Base-by-base conservation (phyloP, 2,329 filamentous ascomycete species). In the Trichoderma cornu-damae region DNA sequence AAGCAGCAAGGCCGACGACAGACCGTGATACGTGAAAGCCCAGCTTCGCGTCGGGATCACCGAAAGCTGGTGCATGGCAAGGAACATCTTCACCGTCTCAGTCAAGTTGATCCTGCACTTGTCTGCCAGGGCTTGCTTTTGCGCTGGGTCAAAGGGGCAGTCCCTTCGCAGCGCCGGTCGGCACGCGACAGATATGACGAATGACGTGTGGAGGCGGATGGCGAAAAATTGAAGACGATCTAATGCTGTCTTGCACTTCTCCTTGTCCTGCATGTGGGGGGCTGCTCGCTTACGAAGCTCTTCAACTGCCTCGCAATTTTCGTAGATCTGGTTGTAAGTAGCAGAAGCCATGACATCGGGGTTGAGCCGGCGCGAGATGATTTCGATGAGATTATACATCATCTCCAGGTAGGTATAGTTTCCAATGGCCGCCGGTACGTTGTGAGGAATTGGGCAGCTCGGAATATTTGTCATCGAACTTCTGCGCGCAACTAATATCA, bases 11-110 rank as follows among this genome's bases (percentile, higher is more conserved):
- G 84, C 84, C 0, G 84, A 87, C 7, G 83, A 86, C 6, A 87
- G 75, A 1, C 84, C 83, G 63, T 87, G 83, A 58, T 86, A 86
- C 1, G 84, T 87, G 60, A 86, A 86, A 0, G 84, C 83, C 84
- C 84, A 87, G 57, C 82, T 86, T 24, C 84, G 75, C 0, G 84
- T 87, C 1, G 84, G 84, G 46, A 86, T 86, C 7, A 84, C 80
- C 2, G 83, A 86, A 28, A 87, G 72, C 61, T 85, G 83, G 67
- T 87, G 83, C 84, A 87, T 87, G 14, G 83, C 81, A 20, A 87
- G 72, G 65, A 86, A 87, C 83, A 86, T 87, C 38, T 82, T 79
- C 9, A 87, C 83, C 11, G 83, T 86, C 66, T 86, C 83, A 5
- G 81, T 81, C 24, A 87, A 72, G 64, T 85, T 86, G 14, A 74